A percentile compares a stretch with the other conserved stretches of the same genome.
phyloP scores from a whole-genome alignment of 306 rosid genomes.

The Glycine latifolia region DNA sequence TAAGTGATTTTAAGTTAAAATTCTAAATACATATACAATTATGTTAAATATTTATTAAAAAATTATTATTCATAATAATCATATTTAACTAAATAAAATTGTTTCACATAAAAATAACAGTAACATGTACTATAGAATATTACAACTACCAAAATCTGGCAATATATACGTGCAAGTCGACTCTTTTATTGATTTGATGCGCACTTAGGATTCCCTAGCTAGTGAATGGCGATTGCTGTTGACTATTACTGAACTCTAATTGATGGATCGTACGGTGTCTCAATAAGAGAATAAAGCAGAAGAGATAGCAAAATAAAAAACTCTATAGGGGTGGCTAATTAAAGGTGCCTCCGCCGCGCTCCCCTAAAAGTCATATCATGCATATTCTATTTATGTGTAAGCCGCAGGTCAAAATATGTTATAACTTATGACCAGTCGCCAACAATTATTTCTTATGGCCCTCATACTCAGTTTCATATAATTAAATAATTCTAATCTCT shows the following conservation, averaged over 20 bases:
- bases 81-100: no score
- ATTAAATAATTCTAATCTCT: neutral
- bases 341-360: slow-evolving; percentile 39
- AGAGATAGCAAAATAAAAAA: neutral
- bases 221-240: slow-evolving; percentile 11
- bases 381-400: slow-evolving; percentile 7
- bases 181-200: slow-evolving; percentile 36
- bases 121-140: no score
- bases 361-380: slow-evolving; percentile 43
- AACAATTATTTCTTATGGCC: no score
- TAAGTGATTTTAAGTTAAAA: no score
- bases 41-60: no score
- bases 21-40: no score
- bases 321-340: slow-evolving; percentile 28
- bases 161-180: neutral
- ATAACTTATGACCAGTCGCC: no score
- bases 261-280: slow-evolving; percentile 17
- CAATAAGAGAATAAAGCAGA: slow-evolving; percentile 23
- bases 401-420: neutral
- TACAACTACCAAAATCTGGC: slow-evolving; percentile 3
- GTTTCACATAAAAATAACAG: no score
- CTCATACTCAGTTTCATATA: no score
- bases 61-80: no score
- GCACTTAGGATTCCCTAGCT: slow-evolving; percentile 24
- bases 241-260: slow-evolving; percentile 5